These are phyloP conservation scores for Ophiostoma himal-ulmi DNA, from an alignment of 2,329 filamentous ascomycete species.

Conservation along the genomic window DNA sequence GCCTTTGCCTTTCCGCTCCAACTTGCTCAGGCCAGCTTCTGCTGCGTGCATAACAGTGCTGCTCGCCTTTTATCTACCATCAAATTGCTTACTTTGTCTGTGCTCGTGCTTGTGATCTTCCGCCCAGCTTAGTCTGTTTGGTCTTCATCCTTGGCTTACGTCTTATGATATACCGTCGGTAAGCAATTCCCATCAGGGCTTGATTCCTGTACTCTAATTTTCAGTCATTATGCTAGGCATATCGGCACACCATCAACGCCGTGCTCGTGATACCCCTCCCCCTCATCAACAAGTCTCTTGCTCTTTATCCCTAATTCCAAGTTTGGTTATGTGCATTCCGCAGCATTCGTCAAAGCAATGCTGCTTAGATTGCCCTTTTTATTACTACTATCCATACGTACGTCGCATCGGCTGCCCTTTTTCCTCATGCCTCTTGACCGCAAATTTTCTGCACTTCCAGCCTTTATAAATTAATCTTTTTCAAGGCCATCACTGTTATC, in stretches of 20 bases:
- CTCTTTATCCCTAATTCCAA: slow-evolving; percentile 3
- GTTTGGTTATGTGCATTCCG: background rate
- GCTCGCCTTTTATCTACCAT: background rate
- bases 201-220: background rate
- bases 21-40: background rate
- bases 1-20: background rate
- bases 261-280: background rate
- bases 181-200: background rate
- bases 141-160: background rate
- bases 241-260: background rate
- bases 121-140: background rate
- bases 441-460: background rate
- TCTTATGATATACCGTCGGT: background rate
- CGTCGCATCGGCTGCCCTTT: background rate
- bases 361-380: background rate
- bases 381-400: background rate
- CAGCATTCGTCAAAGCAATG: background rate
- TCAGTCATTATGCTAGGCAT: background rate
- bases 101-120: background rate
- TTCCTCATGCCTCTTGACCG: slow-evolving; percentile 4
- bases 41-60: background rate
- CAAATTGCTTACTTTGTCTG: background rate
- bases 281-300: background rate
- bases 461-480: background rate
- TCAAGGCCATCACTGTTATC: too few species aligned